Evolutionary conservation across 768 basidiomycete species (phyloP), one percentile per base, ranked within the genome.

Genomic region (Lyophyllum semitale): DNA sequence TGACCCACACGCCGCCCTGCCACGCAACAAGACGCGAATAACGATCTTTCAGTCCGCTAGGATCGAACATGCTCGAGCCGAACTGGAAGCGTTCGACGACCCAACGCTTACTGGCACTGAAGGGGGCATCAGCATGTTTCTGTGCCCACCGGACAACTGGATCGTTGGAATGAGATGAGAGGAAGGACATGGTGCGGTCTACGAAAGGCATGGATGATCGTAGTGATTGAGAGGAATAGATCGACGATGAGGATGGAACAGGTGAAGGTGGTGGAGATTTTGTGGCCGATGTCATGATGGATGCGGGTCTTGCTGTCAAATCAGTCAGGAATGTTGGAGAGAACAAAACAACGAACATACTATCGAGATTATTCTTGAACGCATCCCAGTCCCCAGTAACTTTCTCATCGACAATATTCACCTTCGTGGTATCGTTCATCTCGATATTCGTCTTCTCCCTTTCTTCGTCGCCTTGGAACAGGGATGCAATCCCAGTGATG

Each of bases 21-120:
- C 84, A 84, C 0, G 58, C 66, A 6, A 80, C 77, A 17, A 86
- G 68, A 12, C 58, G 66, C 11, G 66, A 59, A 60, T 85, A 86
- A n/a, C 84, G 77, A 5, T 71, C 68, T 48, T 73, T 74, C 38
- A 86, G 66, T 0, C 76, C 80, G 6, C 61, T 61, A 0, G 82
- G 81, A 58, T 85, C 83, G 61, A 85, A 83, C 80, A 85, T 82
- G 62, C 76, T 79, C 6, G 70, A 68, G 4, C 83, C 82, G 57
- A 85, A 85, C 63, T 86, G 83, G 57, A 82, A 81, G 37, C 73
- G 76, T 61, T 85, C 83, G 23, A 79, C 60, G 33, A 84, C 62
- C 81, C 79, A 83, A 22, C 76, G 75, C 60, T 76, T 78, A 32
- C 77, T 74, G 4, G 80, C 78, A 15, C 68, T 65, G 38, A 84